These are phyloP conservation scores for Talaromyces pinophilus DNA, from an alignment of 2,329 filamentous ascomycete species.

Conservation along the genomic window DNA sequence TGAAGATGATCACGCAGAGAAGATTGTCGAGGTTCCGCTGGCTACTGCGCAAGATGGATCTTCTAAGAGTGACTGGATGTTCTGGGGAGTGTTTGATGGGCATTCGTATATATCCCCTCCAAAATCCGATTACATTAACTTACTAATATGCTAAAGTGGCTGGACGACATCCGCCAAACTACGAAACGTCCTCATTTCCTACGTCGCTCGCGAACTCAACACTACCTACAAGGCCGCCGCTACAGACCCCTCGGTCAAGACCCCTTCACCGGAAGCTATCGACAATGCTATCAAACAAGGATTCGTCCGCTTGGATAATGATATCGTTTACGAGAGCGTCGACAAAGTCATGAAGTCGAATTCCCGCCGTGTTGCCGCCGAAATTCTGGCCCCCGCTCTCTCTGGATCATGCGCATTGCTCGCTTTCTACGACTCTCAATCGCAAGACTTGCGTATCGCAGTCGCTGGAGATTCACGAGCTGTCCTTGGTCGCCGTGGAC, in stretches of 20 bases:
- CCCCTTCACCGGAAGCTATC: constrained; percentile 76
- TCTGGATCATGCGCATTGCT: constrained; percentile 97
- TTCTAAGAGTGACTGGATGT: constrained; percentile 89
- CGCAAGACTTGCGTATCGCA: constrained; percentile 86
- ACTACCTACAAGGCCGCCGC: constrained; percentile 79
- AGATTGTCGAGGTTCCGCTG: constrained; percentile 86
- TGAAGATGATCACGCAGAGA: constrained; percentile 96
- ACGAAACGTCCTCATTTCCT: constrained; percentile 86
- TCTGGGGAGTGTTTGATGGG: constrained; percentile 98
- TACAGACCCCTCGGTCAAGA: constrained; percentile 56
- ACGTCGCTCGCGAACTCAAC: constrained; percentile 90
- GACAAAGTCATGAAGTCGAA: constrained; percentile 86
- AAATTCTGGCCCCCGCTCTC: constrained; percentile 85
- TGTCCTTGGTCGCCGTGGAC: constrained; percentile 76
- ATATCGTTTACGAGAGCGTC: constrained; percentile 92
- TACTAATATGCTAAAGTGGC: constrained; percentile 58
- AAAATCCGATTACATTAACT: not conserved
- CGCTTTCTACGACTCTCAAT: constrained; percentile 90
- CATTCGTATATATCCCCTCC: constrained; percentile 68
- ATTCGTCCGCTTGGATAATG: constrained; percentile 84
- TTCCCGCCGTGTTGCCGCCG: constrained; percentile 86
- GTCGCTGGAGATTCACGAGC: constrained; percentile 96
- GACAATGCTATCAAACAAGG: constrained; percentile 90
- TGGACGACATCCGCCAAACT: constrained; percentile 98
- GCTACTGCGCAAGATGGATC: constrained; percentile 58